These are phyloP conservation scores for Durusdinium trenchii DNA, from an alignment of 73 alveolate genomes.

Conservation along the genomic window DNA sequence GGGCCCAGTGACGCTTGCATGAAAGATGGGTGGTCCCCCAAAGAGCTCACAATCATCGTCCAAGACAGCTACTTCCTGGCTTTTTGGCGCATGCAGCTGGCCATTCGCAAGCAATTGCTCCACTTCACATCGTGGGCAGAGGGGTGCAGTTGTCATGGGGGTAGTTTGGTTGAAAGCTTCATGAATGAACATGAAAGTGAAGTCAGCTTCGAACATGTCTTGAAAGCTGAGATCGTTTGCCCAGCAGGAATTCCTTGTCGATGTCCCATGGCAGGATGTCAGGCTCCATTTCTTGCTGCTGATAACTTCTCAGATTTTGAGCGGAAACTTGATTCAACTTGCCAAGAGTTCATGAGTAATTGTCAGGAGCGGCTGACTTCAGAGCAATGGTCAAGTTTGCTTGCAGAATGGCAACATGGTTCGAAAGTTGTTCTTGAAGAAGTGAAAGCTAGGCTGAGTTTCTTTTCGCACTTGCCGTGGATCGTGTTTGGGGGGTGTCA, in stretches of 20 bases:
- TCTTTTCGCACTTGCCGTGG: background rate
- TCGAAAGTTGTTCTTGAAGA: background rate
- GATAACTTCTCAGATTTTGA: background rate
- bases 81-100: slow-evolving; percentile 7
- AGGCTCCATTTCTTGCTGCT: background rate
- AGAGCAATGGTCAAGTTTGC: background rate
- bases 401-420: slow-evolving; percentile 7
- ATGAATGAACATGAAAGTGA: background rate
- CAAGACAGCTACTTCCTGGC: background rate
- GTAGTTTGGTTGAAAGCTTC: background rate
- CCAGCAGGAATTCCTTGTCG: background rate
- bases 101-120: background rate
- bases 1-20: background rate
- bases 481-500: slow-evolving; percentile 3
- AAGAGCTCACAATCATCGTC: background rate
- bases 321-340: background rate
- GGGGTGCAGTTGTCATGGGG: slow-evolving; percentile 24
- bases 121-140: background rate
- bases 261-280: slow-evolving; percentile 7
- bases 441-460: background rate
- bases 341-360: background rate
- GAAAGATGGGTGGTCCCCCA: background rate
- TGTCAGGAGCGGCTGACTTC: background rate
- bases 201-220: too few species aligned
- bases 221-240: background rate